phyloP scores from a whole-genome alignment of 148 eudicot genomes.

The Drosera capensis region DNA sequence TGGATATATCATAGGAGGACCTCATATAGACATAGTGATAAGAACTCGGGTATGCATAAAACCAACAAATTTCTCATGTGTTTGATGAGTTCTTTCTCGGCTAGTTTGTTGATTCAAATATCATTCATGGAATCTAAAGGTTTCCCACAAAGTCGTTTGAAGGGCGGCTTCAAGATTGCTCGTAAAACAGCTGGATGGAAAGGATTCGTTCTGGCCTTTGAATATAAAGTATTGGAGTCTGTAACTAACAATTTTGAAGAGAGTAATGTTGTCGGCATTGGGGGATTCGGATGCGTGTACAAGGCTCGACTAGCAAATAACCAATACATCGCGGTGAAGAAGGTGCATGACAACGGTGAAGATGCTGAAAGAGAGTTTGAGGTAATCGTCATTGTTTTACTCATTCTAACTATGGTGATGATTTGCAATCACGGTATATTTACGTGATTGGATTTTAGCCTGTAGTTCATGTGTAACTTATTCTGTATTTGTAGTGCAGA shows the following conservation, averaged over 20 bases:
- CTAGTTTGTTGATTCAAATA: slow-evolving; percentile 3
- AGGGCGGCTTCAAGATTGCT: slow-evolving; percentile 17
- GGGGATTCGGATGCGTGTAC: slow-evolving; percentile 59
- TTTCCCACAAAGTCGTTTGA: slow-evolving; percentile 14
- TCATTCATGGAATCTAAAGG: slow-evolving; percentile 17
- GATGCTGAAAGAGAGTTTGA: slow-evolving; percentile 38
- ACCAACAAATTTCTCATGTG: too few relatives aligned
- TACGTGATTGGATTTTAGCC: neutral
- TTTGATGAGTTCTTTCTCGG: too few relatives aligned
- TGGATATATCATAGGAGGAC: slow-evolving; percentile 41
- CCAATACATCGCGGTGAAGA: slow-evolving; percentile 39
- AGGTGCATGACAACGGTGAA: slow-evolving; percentile 28
- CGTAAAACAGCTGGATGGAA: slow-evolving; percentile 18
- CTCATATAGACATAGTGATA: slow-evolving; percentile 19
- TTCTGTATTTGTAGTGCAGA: neutral
- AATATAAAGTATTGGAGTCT: slow-evolving; percentile 39
- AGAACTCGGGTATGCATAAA: slow-evolving; percentile 30
- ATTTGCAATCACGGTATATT: neutral
- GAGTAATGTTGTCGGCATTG: slow-evolving; percentile 32
- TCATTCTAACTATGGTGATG: neutral
- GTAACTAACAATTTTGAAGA: slow-evolving; percentile 35
- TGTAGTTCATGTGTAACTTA: neutral
- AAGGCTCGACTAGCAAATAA: slow-evolving; percentile 33
- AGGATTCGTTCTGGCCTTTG: slow-evolving; percentile 23
- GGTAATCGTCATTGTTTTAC: slow-evolving; percentile 17